Conservation (phyloP, 352 stramenopile species). For the Globisporangium echinulatum region DNA sequence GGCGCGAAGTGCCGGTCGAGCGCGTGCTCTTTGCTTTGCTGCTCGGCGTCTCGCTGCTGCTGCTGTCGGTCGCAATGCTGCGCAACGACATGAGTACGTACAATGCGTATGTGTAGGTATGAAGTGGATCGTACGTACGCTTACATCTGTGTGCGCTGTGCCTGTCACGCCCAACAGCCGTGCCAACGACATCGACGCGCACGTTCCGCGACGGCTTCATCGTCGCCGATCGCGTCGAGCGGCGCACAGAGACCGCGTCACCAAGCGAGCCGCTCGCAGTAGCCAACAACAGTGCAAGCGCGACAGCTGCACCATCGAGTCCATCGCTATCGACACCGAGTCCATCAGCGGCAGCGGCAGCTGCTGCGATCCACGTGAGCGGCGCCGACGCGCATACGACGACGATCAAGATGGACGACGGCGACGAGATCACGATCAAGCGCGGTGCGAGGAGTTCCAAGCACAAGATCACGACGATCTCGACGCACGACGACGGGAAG, state of each 20-base stretch:
- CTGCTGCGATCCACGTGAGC: conserved; percentile 15
- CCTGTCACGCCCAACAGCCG: conserved; percentile 4
- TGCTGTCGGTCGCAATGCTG: conserved; percentile 58
- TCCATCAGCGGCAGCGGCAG: background rate
- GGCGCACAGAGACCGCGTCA: conserved; percentile 28
- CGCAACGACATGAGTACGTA: conserved; percentile 30
- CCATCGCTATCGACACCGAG: background rate
- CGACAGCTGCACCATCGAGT: background rate
- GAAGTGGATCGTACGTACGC: background rate
- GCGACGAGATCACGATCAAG: conserved; percentile 79
- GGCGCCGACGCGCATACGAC: conserved; percentile 40
- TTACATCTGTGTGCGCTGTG: background rate
- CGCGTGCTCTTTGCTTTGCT: conserved; percentile 50
- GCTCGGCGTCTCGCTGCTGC: conserved; percentile 39
- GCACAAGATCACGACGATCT: conserved; percentile 66
- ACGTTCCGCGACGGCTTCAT: conserved; percentile 75
- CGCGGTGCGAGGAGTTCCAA: conserved; percentile 36
- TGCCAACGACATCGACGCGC: conserved; percentile 17
- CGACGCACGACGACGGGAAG: conserved; percentile 58
- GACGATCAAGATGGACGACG: conserved; percentile 68
- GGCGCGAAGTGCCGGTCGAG: conserved; percentile 32
- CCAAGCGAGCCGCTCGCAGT: background rate
- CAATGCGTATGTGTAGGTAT: background rate
- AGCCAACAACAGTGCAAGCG: background rate
- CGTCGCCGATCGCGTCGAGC: conserved; percentile 38